Percentiles rank a stretch among this genome's conserved stretches.
phyloP scores from a whole-genome alignment of 2,329 filamentous ascomycete genomes.

The Aspergillus sp. region DNA sequence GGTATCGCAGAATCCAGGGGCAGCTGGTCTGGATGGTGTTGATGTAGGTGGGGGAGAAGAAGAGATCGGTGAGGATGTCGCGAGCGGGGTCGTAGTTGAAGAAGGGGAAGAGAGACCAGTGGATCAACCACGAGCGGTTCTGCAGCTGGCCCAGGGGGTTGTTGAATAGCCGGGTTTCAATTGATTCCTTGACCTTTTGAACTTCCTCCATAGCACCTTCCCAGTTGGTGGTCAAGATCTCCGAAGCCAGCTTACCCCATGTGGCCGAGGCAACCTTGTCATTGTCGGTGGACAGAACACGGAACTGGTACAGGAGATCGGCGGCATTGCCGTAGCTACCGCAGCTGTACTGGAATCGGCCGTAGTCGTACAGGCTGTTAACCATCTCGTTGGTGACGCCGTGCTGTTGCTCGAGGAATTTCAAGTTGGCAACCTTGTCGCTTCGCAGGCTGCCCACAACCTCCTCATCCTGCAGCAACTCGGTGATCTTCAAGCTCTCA shows the following conservation, averaged over 20 bases:
- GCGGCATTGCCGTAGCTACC: conserved; percentile 87
- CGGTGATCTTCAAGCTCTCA: conserved; percentile 82
- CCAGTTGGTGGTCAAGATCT: conserved; percentile 95
- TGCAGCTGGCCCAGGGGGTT: conserved; percentile 93
- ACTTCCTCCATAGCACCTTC: conserved; percentile 88
- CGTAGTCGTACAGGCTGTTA: conserved; percentile 90
- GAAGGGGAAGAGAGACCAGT: conserved; percentile 98
- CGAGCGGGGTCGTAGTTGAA: conserved; percentile 95
- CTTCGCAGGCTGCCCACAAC: conserved; percentile 87
- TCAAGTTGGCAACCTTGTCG: conserved; percentile 98
- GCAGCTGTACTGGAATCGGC: conserved; percentile 96
- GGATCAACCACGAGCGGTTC: conserved; percentile 93
- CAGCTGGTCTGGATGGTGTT: conserved; percentile 98
- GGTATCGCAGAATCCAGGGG: conserved; percentile 93
- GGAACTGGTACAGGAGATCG: conserved; percentile 95
- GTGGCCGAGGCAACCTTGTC: conserved; percentile 94
- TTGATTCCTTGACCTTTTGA: conserved; percentile 82
- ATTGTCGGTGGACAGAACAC: conserved; percentile 95
- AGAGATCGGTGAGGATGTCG: conserved; percentile 87
- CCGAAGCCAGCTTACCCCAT: conserved; percentile 95
- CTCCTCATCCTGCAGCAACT: conserved; percentile 79
- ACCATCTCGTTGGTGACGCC: conserved; percentile 94
- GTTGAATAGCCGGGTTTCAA: conserved; percentile 92
- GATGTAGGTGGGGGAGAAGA: conserved; percentile 96
- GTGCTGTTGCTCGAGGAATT: conserved; percentile 94